Evolutionary conservation across 805 yeast genomes (phyloP), one percentile per base, ranked within the genome.

Genomic region (Candida ascalaphidarum): DNA sequence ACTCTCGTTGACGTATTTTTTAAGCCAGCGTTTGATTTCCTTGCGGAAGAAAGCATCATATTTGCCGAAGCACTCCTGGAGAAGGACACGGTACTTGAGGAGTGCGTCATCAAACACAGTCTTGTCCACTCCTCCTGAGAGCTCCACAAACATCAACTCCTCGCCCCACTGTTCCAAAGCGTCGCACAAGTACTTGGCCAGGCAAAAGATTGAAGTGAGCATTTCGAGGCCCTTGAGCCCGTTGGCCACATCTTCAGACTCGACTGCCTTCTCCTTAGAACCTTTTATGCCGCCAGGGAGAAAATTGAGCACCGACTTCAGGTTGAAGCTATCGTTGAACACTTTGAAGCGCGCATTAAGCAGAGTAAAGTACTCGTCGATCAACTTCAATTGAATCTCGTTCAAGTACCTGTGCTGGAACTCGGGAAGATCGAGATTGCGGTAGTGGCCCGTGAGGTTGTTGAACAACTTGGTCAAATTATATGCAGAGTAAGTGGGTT

Each of bases 401-500:
- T 72, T 56, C 6, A 79, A 56, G 36, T 74, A 76, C 37, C 68
- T 64, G 23, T 34, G 55, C 35, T 77, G 76, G 37, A 63, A 71
- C 25, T 67, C 66, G 11, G 68, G 65, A 14, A 65, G 50, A 15
- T 61, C 61, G 35, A 76, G 58, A 15, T 75, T 59, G 21, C 58
- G 57, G 50, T 74, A 75, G 35, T 71, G 75, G 11, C 58, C 58
- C 3, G 77, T 74, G 29, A 77, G 60, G 25, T 69, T 68, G 36
- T 74, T 74, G 14, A 81, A 50, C 23, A 81, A 48, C 39, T 74
- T 75, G 23, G 63, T 63, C 34, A 81, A 47, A 27, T 72, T 69
- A 21, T 66, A 58, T 0, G 86, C 74, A 1, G 84, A 71, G 35
- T 68, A 68, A 0, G 85, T 78, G 0, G 89, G 86, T 27, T 49